A percentile compares a stretch with the other conserved stretches of the same genome.
phyloP scores from a whole-genome alignment of 2,329 filamentous ascomycete genomes.

The Elsinoe batatas region DNA sequence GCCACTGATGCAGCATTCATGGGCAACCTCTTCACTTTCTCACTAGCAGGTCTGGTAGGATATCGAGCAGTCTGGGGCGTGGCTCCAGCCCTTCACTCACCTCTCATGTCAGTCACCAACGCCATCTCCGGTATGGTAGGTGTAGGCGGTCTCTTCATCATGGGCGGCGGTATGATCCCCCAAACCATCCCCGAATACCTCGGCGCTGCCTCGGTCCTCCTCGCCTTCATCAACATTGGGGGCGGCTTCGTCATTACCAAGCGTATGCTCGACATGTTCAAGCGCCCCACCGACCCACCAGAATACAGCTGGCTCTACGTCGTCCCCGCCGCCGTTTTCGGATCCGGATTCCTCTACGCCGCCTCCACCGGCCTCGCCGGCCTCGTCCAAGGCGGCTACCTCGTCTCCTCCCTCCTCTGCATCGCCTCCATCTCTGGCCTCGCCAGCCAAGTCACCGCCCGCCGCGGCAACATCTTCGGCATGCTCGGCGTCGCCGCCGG shows the following conservation, averaged over 20 bases:
- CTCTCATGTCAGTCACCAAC: constrained; percentile 87
- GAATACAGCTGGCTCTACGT: constrained; percentile 86
- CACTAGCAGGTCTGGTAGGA: constrained; percentile 72
- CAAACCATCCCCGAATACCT: constrained; percentile 69
- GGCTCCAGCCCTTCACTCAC: constrained; percentile 70
- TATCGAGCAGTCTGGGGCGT: constrained; percentile 88
- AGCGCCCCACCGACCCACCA: constrained; percentile 71
- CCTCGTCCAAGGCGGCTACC: constrained; percentile 76
- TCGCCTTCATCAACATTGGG: constrained; percentile 81
- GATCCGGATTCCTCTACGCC: constrained; percentile 70
- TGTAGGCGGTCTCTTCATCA: constrained; percentile 76
- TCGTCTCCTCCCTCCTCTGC: constrained; percentile 74
- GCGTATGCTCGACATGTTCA: constrained; percentile 89
- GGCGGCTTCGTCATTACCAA: constrained; percentile 89
- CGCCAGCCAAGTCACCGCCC: constrained; percentile 71
- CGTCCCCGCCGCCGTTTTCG: constrained; percentile 65
- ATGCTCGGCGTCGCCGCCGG: constrained; percentile 77
- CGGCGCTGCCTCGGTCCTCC: constrained; percentile 67
- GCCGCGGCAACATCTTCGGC: constrained; percentile 76
- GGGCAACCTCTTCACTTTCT: constrained; percentile 77
- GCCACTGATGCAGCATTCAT: constrained; percentile 76
- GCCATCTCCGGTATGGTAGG: constrained; percentile 87
- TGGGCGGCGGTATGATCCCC: constrained; percentile 71
- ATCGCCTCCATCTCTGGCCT: constrained; percentile 75
- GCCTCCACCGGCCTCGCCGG: constrained; percentile 74